phyloP scores from a whole-genome alignment of 2,329 filamentous ascomycete species.

The Aureobasidium musti region DNA sequence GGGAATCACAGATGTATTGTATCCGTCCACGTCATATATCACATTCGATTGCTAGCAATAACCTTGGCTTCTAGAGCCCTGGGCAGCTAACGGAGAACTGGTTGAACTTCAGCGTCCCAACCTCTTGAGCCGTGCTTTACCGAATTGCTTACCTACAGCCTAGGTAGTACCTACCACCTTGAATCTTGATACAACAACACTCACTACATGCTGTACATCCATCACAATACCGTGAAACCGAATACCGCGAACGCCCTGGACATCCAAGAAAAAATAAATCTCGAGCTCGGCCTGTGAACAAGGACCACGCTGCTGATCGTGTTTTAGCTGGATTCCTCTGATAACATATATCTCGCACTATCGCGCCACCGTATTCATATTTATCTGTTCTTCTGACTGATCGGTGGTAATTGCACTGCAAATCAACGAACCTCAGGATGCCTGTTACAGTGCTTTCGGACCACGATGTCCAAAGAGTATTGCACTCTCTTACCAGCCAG shows the following conservation, averaged over 20 bases:
- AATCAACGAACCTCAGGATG: conserved; percentile 47
- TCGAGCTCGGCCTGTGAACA: background rate
- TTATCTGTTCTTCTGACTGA: background rate
- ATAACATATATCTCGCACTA: background rate
- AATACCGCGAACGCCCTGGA: background rate
- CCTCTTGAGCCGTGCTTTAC: conserved; percentile 15
- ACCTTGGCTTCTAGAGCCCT: background rate
- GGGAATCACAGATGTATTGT: background rate
- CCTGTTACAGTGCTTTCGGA: conserved; percentile 62
- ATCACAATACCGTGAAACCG: background rate
- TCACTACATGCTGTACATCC: background rate
- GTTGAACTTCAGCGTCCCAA: conserved; percentile 1
- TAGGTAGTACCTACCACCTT: too few species aligned
- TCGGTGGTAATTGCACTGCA: background rate
- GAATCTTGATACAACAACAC: background rate
- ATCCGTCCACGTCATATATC: background rate
- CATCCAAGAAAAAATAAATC: background rate
- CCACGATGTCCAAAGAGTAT: conserved; percentile 56
- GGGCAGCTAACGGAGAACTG: background rate
- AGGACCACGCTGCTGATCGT: background rate
- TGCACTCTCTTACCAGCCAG: conserved; percentile 58
- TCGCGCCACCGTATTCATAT: background rate
- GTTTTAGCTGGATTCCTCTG: too few species aligned
- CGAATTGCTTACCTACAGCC: background rate
- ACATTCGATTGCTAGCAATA: background rate